These are phyloP conservation scores for Aaosphaeria arxii DNA, from an alignment of 2,329 filamentous ascomycete species.

Conservation along the genomic window DNA sequence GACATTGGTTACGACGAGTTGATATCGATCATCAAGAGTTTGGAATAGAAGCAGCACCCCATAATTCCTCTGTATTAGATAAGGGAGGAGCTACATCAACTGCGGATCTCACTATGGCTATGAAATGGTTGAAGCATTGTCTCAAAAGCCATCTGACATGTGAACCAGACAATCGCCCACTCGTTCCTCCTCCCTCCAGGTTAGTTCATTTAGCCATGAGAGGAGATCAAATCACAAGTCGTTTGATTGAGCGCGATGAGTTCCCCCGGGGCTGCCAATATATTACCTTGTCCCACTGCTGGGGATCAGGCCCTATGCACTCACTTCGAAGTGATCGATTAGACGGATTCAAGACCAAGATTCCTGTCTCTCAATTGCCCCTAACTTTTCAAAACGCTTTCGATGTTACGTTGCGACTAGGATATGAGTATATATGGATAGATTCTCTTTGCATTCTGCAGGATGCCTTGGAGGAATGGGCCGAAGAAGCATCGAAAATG, in stretches of 20 bases:
- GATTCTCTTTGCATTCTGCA: slow-evolving; percentile 3
- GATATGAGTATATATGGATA: slow-evolving; percentile 1
- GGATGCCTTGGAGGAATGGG: not conserved
- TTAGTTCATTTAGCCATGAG: not conserved
- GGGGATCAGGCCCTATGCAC: not conserved
- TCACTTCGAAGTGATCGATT: not conserved
- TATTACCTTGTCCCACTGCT: slow-evolving; percentile 1
- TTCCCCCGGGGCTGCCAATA: not conserved
- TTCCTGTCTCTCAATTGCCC: not conserved
- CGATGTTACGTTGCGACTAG: not conserved
- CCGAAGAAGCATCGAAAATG: slow-evolving; percentile 1
- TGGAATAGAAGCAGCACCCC: not conserved
- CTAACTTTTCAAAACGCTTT: slow-evolving; percentile 1
- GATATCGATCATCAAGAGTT: not conserved
- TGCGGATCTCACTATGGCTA: too few relatives aligned
- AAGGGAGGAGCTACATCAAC: too few relatives aligned
- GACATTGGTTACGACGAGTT: too few relatives aligned
- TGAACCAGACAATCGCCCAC: not conserved
- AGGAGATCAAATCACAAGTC: not conserved
- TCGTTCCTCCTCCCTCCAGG: not conserved
- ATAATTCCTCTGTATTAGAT: too few relatives aligned
- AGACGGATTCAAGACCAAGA: not conserved
- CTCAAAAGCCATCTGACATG: too few relatives aligned
- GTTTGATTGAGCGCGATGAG: not conserved
- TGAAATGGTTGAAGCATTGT: too few relatives aligned